These are phyloP conservation scores for Spathaspora passalidarum DNA, from an alignment of 805 yeast genomes.

Conservation along the genomic window DNA sequence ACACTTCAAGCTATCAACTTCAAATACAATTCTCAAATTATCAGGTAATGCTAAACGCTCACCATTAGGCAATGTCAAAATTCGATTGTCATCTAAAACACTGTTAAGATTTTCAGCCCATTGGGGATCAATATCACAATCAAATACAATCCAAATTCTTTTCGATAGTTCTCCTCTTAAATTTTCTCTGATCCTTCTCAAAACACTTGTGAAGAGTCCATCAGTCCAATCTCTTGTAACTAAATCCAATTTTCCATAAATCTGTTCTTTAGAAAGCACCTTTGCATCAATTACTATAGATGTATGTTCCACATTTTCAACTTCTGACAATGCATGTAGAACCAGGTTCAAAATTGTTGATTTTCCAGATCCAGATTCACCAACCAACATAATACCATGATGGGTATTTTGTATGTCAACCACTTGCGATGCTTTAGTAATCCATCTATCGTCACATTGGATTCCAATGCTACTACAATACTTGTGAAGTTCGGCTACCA, in stretches of 20 bases:
- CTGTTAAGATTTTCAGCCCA: slow-evolving; percentile 93
- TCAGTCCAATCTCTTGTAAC: slow-evolving; percentile 91
- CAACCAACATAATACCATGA: slow-evolving; percentile 81
- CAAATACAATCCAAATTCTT: slow-evolving; percentile 76
- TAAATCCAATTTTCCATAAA: slow-evolving; percentile 70
- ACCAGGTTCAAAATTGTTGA: slow-evolving; percentile 51
- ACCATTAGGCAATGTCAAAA: slow-evolving; percentile 84
- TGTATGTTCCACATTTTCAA: slow-evolving; percentile 35
- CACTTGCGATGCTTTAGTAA: slow-evolving; percentile 58
- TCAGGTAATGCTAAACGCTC: slow-evolving; percentile 71
- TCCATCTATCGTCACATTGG: slow-evolving; percentile 39
- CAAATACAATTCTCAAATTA: slow-evolving; percentile 69
- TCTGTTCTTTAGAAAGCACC: slow-evolving; percentile 57
- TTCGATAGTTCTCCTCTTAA: slow-evolving; percentile 56
- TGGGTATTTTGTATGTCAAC: slow-evolving; percentile 58
- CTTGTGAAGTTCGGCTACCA: slow-evolving; percentile 22
- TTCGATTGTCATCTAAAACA: slow-evolving; percentile 82
- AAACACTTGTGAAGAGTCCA: slow-evolving; percentile 69
- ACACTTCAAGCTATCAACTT: slow-evolving; percentile 59
- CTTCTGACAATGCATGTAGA: slow-evolving; percentile 37
- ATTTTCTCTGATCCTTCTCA: slow-evolving; percentile 57
- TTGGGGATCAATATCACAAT: slow-evolving; percentile 90
- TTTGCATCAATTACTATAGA: slow-evolving; percentile 67
- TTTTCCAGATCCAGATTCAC: slow-evolving; percentile 76
- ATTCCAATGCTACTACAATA: slow-evolving; percentile 32